A percentile compares a stretch with the other conserved stretches of the same genome.
These are phyloP conservation scores for Trapa bicornis DNA, from an alignment of 345 rosid species.

Conservation along the genomic window DNA sequence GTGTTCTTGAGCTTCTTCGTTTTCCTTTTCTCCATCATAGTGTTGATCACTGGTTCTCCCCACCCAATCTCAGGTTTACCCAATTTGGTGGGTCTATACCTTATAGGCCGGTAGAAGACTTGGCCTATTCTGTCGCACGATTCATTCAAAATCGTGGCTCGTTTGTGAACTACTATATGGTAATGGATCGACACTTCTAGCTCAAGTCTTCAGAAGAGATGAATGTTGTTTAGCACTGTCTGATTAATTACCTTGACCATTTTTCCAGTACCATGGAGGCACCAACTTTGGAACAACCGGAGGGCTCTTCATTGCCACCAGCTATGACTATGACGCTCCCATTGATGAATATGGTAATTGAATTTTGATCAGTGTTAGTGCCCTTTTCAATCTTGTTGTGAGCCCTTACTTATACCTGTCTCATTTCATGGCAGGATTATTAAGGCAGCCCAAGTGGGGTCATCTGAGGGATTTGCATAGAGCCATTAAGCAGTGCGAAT, in stretches of 20 bases:
- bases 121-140: constrained; percentile 35
- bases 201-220: background rate
- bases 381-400: too few species aligned
- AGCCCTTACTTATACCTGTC: background rate
- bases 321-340: constrained; percentile 45
- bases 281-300: constrained; percentile 41
- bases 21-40: background rate
- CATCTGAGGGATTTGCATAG: constrained; percentile 34
- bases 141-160: constrained; percentile 39
- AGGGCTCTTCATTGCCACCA: constrained; percentile 37
- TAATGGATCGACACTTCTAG: background rate
- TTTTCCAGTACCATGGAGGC: constrained; percentile 36
- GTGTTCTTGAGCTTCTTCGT: background rate
- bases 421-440: constrained; percentile 17
- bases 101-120: constrained; percentile 33
- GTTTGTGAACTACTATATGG: constrained; percentile 37
- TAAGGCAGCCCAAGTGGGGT: constrained; percentile 35
- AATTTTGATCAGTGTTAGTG: too few species aligned
- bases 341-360: constrained; percentile 32
- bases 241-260: background rate
- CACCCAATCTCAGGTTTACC: constrained; percentile 13
- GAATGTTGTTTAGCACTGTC: background rate
- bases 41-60: background rate
- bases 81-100: constrained; percentile 34
- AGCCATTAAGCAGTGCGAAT: constrained; percentile 33